Conservation (phyloP, 495 filamentous ascomycete species). For the Aspergillus nanangensis region DNA sequence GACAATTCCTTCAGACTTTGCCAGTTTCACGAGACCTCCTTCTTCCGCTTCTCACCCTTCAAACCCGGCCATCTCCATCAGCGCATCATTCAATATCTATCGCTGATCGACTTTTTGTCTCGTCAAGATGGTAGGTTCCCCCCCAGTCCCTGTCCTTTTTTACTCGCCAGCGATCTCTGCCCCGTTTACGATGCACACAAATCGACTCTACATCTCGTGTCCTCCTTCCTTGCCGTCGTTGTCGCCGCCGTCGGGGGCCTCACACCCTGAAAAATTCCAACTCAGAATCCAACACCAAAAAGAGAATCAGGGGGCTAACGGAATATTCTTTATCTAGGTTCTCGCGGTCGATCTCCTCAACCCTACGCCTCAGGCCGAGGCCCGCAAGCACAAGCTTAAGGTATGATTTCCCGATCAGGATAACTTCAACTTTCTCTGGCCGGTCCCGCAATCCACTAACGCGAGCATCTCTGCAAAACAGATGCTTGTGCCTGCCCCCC, state of each 20-base stretch:
- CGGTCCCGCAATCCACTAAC: conserved; percentile 13
- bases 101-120: conserved; percentile 44
- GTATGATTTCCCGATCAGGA: conserved; percentile 57
- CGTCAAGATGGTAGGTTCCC: conserved; percentile 47
- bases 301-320: conserved; percentile 13
- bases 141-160: background rate
- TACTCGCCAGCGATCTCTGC: background rate
- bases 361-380: conserved; percentile 91
- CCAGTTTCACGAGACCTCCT: conserved; percentile 32
- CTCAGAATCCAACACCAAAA: conserved; percentile 2
- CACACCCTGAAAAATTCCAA: conserved; percentile 2
- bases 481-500: conserved; percentile 90
- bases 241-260: conserved; percentile 13
- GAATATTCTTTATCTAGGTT: conserved; percentile 57
- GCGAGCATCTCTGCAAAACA: conserved; percentile 26
- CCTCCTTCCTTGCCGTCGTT: conserved; percentile 5
- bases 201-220: too few relatives aligned
- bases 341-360: conserved; percentile 99
- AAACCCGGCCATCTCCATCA: conserved; percentile 46
- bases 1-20: conserved; percentile 39
- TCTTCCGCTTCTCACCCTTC: conserved; percentile 32
- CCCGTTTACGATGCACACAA: background rate
- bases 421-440: background rate
- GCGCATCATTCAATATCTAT: conserved; percentile 42
- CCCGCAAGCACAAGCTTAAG: conserved; percentile 99